phyloP scores from a whole-genome alignment of 345 rosid genomes.

The Aurinia saxatilis region DNA sequence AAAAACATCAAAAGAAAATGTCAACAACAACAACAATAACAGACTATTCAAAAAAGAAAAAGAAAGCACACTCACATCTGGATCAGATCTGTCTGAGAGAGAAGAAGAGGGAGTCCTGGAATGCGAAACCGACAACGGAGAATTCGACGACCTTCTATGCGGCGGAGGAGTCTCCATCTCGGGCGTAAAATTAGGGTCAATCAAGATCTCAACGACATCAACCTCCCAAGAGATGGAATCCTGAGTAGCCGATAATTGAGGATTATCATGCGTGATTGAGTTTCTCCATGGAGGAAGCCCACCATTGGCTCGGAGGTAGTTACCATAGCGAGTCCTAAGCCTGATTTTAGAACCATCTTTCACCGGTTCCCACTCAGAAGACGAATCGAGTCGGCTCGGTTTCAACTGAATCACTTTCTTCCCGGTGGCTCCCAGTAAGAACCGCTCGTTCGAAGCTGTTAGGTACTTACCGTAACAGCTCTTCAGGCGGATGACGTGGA shows the following conservation, averaged over 20 bases:
- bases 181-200: not conserved
- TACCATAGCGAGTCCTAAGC: conserved; percentile 52
- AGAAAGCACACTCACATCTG: conserved; percentile 59
- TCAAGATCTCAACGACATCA: conserved; percentile 49
- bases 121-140: conserved; percentile 18
- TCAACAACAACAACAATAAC: too few species aligned
- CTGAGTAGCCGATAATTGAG: conserved; percentile 56
- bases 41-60: too few species aligned
- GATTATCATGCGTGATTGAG: conserved; percentile 68
- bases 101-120: conserved; percentile 41
- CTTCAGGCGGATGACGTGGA: conserved; percentile 52
- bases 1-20: too few species aligned
- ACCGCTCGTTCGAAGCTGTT: conserved; percentile 76
- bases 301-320: conserved; percentile 65
- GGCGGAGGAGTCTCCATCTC: conserved; percentile 17
- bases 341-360: conserved; percentile 43
- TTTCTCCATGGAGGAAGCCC: conserved; percentile 77
- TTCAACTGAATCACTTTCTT: conserved; percentile 58
- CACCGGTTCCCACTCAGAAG: conserved; percentile 77
- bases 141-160: conserved; percentile 41
- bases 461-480: conserved; percentile 65
- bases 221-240: conserved; percentile 72
- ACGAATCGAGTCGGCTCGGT: conserved; percentile 44
- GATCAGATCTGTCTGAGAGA: conserved; percentile 34
- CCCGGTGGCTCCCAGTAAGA: conserved; percentile 71